phyloP scores from a whole-genome alignment of 2,329 filamentous ascomycete species.

The Xylaria sp. region DNA sequence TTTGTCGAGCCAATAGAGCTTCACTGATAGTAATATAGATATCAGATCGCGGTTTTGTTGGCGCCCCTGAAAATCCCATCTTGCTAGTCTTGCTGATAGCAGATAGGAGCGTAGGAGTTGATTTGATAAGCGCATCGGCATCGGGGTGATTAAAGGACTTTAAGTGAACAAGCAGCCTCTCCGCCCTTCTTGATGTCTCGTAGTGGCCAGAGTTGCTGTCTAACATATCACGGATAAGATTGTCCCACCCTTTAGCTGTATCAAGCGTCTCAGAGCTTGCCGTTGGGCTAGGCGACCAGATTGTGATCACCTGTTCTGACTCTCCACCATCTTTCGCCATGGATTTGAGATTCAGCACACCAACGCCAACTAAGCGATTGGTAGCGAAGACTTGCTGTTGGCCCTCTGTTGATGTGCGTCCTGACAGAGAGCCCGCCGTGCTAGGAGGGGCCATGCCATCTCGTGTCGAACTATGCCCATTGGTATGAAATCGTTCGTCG shows the following conservation, averaged over 20 bases:
- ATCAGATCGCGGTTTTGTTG: conserved; percentile 87
- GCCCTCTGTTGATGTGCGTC: conserved; percentile 53
- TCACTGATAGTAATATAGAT: conserved; percentile 91
- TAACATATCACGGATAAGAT: conserved; percentile 77
- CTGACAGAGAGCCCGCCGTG: conserved; percentile 64
- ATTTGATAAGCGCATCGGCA: conserved; percentile 82
- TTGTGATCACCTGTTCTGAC: conserved; percentile 77
- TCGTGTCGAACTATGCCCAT: conserved; percentile 55
- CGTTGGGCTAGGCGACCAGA: conserved; percentile 76
- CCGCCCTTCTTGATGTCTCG: conserved; percentile 76
- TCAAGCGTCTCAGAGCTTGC: conserved; percentile 67
- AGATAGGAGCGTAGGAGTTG: conserved; percentile 87
- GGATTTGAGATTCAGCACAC: conserved; percentile 78
- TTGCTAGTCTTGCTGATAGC: conserved; percentile 84
- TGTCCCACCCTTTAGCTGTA: conserved; percentile 75
- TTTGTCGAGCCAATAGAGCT: conserved; percentile 81
- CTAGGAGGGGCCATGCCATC: conserved; percentile 62
- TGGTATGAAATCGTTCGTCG: conserved; percentile 53
- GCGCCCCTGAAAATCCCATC: conserved; percentile 93
- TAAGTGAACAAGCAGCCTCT: conserved; percentile 82
- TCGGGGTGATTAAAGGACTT: conserved; percentile 82
- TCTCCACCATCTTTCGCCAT: conserved; percentile 79
- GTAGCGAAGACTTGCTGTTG: conserved; percentile 58
- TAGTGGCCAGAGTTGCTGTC: conserved; percentile 79
- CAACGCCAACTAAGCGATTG: conserved; percentile 79